These are phyloP conservation scores for Takashimella koratensis DNA, from an alignment of 1,284 basidiomycete genomes.

Conservation along the genomic window DNA sequence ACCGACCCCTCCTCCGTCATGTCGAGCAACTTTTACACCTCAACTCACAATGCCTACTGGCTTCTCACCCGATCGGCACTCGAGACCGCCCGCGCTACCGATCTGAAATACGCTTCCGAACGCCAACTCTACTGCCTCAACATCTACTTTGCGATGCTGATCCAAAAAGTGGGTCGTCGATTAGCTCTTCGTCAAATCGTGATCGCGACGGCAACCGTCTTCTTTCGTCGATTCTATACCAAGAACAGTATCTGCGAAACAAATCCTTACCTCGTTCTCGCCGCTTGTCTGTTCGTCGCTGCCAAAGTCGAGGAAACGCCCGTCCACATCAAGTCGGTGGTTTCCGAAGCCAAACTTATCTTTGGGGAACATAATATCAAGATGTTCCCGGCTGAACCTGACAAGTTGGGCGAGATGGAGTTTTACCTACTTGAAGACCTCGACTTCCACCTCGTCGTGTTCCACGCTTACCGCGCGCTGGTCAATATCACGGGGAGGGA, in stretches of 20 bases:
- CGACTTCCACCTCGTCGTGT: slow-evolving; percentile 88
- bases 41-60: slow-evolving; percentile 58
- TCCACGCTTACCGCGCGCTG: slow-evolving; percentile 89
- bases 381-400: slow-evolving; percentile 75
- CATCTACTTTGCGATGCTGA: slow-evolving; percentile 80
- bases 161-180: slow-evolving; percentile 81
- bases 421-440: slow-evolving; percentile 96
- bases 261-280: slow-evolving; percentile 85
- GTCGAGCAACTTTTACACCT: slow-evolving; percentile 46
- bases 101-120: slow-evolving; percentile 70
- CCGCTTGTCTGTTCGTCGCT: slow-evolving; percentile 91
- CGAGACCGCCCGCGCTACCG: slow-evolving; percentile 66
- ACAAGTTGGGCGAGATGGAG: slow-evolving; percentile 97
- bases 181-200: slow-evolving; percentile 80
- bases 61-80: slow-evolving; percentile 74
- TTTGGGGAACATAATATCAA: slow-evolving; percentile 72
- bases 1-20: slow-evolving; percentile 18
- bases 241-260: slow-evolving; percentile 92
- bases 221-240: slow-evolving; percentile 90
- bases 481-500: slow-evolving; percentile 64
- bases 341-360: slow-evolving; percentile 73
- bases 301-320: slow-evolving; percentile 96
- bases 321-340: slow-evolving; percentile 86
- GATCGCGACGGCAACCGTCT: slow-evolving; percentile 87
- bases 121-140: slow-evolving; percentile 71